These are phyloP conservation scores for Penicillium macrosclerotiorum DNA, from an alignment of 495 filamentous ascomycete species.

Conservation along the genomic window DNA sequence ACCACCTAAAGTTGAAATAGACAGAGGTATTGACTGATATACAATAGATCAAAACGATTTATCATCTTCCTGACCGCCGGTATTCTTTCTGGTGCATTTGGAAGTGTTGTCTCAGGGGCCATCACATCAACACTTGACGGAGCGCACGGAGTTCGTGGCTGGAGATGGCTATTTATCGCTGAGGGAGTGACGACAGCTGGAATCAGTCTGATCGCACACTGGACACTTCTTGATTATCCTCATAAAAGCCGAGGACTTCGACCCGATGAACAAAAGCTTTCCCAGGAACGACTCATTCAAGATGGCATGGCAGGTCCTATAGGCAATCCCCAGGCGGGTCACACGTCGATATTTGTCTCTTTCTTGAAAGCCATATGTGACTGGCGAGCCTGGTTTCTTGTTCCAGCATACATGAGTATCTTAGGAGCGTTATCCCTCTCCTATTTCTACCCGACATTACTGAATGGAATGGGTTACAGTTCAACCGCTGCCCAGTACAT, in stretches of 20 bases:
- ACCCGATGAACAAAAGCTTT: not conserved
- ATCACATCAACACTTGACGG: constrained; percentile 37
- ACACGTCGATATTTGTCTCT: not conserved
- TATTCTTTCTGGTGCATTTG: constrained; percentile 42
- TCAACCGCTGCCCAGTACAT: constrained; percentile 34
- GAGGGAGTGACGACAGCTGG: constrained; percentile 26
- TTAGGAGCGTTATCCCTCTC: constrained; percentile 13
- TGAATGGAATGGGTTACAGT: constrained; percentile 40
- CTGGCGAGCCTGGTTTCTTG: constrained; percentile 4
- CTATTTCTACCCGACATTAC: constrained; percentile 42
- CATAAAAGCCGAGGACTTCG: not conserved
- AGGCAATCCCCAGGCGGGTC: not conserved
- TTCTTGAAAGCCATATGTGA: not conserved
- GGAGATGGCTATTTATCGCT: constrained; percentile 44
- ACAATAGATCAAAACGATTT: too few relatives aligned
- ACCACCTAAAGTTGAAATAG: too few relatives aligned
- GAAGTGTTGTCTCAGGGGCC: constrained; percentile 41
- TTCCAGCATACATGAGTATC: constrained; percentile 3
- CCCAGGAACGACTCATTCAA: not conserved
- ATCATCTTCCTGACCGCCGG: constrained; percentile 42
- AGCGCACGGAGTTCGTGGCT: constrained; percentile 38
- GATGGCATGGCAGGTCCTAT: not conserved
- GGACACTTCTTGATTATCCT: constrained; percentile 9
- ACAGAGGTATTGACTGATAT: too few relatives aligned
- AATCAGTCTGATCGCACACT: constrained; percentile 8